A percentile compares a stretch with the other conserved stretches of the same genome.
Conservation (phyloP, 805 yeast species). For the Blastobotrys americana region DNA sequence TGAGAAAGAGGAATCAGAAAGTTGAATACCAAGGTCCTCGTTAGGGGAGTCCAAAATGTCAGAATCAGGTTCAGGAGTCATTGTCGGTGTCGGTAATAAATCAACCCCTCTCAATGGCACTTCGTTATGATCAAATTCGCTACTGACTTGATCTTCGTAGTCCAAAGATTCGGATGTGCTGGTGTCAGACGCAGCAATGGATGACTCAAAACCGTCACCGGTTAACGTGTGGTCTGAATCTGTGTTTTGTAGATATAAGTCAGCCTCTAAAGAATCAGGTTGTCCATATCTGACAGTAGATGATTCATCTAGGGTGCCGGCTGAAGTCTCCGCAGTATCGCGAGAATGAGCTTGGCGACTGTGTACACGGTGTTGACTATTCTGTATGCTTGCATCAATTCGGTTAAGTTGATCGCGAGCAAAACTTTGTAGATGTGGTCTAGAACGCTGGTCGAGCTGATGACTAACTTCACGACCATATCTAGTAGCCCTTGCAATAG, state of each 20-base stretch:
- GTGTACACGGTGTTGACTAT: not conserved
- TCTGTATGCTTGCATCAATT: not conserved
- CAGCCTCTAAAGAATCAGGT: not conserved
- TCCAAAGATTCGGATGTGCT: not conserved
- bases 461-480: not conserved
- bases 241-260: not conserved
- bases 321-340: not conserved
- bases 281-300: not conserved
- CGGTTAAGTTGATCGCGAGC: not conserved
- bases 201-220: not conserved
- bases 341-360: not conserved
- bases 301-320: not conserved
- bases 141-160: not conserved
- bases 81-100: not conserved
- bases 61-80: not conserved
- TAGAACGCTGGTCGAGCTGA: not conserved
- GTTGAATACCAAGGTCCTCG: not conserved
- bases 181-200: not conserved
- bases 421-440: not conserved
- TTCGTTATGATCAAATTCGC: not conserved
- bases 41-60: not conserved
- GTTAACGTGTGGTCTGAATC: not conserved
- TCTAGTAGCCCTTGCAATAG: not conserved
- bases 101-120: not conserved
- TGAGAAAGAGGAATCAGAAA: not conserved